Evolutionary conservation across 2,329 filamentous ascomycete genomes (phyloP).

Genomic region (Catunica adiposa): DNA sequence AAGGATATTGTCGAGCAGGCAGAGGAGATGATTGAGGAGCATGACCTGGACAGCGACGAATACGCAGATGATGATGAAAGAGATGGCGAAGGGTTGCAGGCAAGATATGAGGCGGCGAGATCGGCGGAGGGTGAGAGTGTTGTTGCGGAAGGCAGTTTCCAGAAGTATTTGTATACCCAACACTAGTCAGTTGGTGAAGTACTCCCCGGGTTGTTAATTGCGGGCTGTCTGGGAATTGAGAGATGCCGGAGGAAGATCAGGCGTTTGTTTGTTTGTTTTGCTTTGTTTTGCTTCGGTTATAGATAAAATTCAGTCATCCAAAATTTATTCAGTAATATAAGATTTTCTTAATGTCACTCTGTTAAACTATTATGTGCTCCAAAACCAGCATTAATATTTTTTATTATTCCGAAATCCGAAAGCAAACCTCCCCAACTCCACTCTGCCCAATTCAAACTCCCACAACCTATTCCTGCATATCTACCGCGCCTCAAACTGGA

Average conservation of each 20-base stretch:
- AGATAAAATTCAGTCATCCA: not conserved
- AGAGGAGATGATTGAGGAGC: slow-evolving; percentile 33
- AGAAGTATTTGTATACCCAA: slow-evolving; percentile 39
- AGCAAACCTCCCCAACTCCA: not conserved
- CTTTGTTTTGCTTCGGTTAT: not conserved
- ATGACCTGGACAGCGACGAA: slow-evolving; percentile 42
- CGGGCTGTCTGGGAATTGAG: too few relatives aligned
- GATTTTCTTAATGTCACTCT: too few relatives aligned
- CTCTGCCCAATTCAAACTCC: not conserved
- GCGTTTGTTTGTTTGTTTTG: not conserved
- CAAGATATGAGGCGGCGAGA: slow-evolving; percentile 63
- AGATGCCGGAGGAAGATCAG: too few relatives aligned
- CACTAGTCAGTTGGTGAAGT: too few relatives aligned
- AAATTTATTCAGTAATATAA: not conserved
- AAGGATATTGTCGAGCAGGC: slow-evolving; percentile 28
- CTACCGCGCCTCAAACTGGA: slow-evolving; percentile 89
- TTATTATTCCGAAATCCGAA: too few relatives aligned
- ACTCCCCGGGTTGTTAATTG: too few relatives aligned
- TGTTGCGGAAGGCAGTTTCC: slow-evolving; percentile 42
- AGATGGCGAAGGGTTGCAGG: slow-evolving; percentile 50
- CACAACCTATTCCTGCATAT: not conserved
- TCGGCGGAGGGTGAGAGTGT: slow-evolving; percentile 37
- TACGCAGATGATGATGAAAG: slow-evolving; percentile 42
- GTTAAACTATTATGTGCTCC: not conserved
- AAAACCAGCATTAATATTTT: not conserved